Evolutionary conservation across 306 rosid genomes (phyloP), one percentile per base, ranked within the genome.

Genomic region (Calophaca sinica): DNA sequence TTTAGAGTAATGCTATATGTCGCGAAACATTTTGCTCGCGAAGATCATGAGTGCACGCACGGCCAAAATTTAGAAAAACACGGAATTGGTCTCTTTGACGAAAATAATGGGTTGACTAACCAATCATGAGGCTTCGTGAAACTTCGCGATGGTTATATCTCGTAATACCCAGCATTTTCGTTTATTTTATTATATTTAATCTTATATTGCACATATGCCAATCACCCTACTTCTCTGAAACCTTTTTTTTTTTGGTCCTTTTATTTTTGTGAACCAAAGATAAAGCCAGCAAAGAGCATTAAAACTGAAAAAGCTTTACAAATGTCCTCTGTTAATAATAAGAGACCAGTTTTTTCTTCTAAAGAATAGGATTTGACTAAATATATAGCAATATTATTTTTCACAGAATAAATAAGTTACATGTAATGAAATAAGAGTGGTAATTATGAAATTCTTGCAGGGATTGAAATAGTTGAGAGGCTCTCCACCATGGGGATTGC

Each of bases 401-500:
- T 69, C 2, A 3, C 6, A 49, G 8, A 39, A 53, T 33, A 42
- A 68, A 41, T 7, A 73, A 49, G 12, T 76, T 35, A 38, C 15
- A 41, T 64, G 6, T 15, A 36, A 33, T 15, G 35, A 28, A 69
- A 73, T 45, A 26, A 66, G 10, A 57, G 45, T 26, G 28, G 29
- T 36, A 59, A 70, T n/a, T 72, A 48, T 73, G 0, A 13, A 76
- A 68, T 29, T 66, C 84, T 74, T 50, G 42, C 85, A 93, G 98
- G 91, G 70, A 77, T 93, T 72, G 97, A 93, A 82, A 81, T 93
- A 35, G 80, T 83, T 62, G 98, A 93, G 84, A 93, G 98, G 89
- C 97, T 94, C 3, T 94, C 98, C 39, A 94, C 98, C 46, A 91
- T 91, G 94, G 98, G 94, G 44, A 94, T 94, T 76, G 94, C 87